Evolutionary conservation across 2,329 filamentous ascomycete species (phyloP).

Genomic region (Chaetomiaceae sp.): DNA sequence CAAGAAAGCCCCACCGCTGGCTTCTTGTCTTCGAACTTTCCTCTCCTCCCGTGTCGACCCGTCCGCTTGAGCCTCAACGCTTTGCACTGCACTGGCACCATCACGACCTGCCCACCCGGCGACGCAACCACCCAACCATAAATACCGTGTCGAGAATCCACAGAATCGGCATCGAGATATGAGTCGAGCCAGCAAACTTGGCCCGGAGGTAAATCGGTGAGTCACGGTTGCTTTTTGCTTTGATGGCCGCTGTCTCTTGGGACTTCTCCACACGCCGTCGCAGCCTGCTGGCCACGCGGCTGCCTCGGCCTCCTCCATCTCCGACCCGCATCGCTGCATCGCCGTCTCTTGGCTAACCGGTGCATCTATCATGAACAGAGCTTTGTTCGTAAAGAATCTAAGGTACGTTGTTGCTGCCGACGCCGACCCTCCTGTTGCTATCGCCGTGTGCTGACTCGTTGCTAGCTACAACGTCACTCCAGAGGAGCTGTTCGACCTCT

Average conservation of each 20-base stretch:
- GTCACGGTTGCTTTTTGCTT: slow-evolving; percentile 32
- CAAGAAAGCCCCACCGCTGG: slow-evolving; percentile 15
- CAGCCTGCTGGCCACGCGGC: slow-evolving; percentile 4
- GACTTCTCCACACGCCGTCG: slow-evolving; percentile 22
- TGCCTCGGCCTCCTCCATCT: slow-evolving; percentile 12
- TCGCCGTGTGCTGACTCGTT: slow-evolving; percentile 42
- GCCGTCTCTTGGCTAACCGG: slow-evolving; percentile 16
- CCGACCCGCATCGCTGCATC: slow-evolving; percentile 9
- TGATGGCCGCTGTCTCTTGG: slow-evolving; percentile 13
- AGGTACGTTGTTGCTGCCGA: slow-evolving; percentile 61
- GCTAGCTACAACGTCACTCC: slow-evolving; percentile 95
- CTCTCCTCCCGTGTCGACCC: slow-evolving; percentile 27
- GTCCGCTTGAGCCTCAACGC: slow-evolving; percentile 24
- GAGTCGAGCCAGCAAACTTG: slow-evolving; percentile 95
- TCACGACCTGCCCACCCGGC: slow-evolving; percentile 15
- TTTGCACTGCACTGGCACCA: slow-evolving; percentile 13
- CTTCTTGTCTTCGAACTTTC: slow-evolving; percentile 26
- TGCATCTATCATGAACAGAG: slow-evolving; percentile 54
- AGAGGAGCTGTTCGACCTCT: slow-evolving; percentile 97
- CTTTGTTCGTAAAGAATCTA: slow-evolving; percentile 99
- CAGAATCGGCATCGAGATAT: slow-evolving; percentile 62
- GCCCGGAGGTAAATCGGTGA: slow-evolving; percentile 98
- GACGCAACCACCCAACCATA: slow-evolving; percentile 20
- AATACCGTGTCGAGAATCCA: slow-evolving; percentile 25
- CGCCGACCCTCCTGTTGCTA: slow-evolving; percentile 49